Evolutionary conservation across 2,329 filamentous ascomycete species (phyloP).

Genomic region (Sclerotinia glacialis): DNA sequence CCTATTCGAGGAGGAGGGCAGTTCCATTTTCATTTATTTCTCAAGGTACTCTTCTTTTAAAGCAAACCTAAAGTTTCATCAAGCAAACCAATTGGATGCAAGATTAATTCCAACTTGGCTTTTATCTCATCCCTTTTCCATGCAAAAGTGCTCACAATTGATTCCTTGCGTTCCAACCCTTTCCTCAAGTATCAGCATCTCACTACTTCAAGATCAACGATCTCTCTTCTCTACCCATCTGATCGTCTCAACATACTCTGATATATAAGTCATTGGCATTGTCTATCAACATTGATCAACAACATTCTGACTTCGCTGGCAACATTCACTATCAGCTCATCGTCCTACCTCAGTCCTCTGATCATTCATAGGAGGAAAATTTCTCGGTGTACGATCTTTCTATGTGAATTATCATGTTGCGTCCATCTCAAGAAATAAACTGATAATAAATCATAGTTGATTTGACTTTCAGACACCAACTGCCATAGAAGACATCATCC

Average conservation of each 20-base stretch:
- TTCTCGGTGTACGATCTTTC: not conserved
- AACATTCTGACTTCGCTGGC: conserved; percentile 11
- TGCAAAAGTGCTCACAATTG: not conserved
- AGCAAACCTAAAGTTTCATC: not conserved
- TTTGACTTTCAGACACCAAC: not conserved
- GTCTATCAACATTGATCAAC: not conserved
- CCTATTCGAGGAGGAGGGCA: not conserved
- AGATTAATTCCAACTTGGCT: not conserved
- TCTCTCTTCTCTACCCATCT: not conserved
- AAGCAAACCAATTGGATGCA: not conserved
- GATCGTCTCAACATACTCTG: not conserved
- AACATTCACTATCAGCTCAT: conserved; percentile 12
- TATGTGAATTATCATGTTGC: not conserved
- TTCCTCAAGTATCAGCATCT: not conserved
- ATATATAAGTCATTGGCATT: not conserved
- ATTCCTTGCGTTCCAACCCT: not conserved
- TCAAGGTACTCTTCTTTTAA: not conserved
- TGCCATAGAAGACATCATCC: not conserved
- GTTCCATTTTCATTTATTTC: not conserved
- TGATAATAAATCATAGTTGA: not conserved
- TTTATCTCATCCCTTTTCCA: not conserved
- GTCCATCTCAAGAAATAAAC: not conserved
- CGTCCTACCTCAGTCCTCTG: not conserved
- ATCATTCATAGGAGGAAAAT: not conserved
- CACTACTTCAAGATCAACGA: not conserved